phyloP scores from a whole-genome alignment of 2,329 filamentous ascomycete genomes.

The Mariannaea elegans region DNA sequence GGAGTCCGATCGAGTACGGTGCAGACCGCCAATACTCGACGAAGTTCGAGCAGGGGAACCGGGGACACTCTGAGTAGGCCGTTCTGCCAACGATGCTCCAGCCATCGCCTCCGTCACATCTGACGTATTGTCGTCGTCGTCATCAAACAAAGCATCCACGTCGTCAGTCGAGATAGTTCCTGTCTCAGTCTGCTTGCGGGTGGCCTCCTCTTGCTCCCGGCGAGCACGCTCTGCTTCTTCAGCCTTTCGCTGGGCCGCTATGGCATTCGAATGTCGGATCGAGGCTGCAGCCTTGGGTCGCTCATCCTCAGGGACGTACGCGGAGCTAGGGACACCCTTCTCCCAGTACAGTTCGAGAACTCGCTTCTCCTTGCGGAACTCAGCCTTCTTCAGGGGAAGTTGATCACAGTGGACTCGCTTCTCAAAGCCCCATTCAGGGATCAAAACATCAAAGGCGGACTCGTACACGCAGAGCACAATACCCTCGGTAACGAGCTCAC shows the following conservation, averaged over 20 bases:
- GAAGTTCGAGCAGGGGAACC: slow-evolving; percentile 85
- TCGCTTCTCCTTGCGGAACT: slow-evolving; percentile 95
- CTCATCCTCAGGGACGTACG: slow-evolving; percentile 96
- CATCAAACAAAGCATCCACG: slow-evolving; percentile 94
- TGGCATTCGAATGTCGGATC: slow-evolving; percentile 77
- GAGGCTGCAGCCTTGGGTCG: slow-evolving; percentile 83
- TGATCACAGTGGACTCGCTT: slow-evolving; percentile 99
- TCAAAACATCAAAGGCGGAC: slow-evolving; percentile 96
- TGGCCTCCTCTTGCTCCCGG: slow-evolving; percentile 89
- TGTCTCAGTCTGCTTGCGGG: slow-evolving; percentile 93
- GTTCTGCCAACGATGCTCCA: slow-evolving; percentile 87
- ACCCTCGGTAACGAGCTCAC: slow-evolving; percentile 93
- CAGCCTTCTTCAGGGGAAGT: slow-evolving; percentile 97
- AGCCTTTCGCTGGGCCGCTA: slow-evolving; percentile 79
- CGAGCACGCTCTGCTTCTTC: slow-evolving; percentile 83
- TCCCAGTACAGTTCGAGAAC: slow-evolving; percentile 99
- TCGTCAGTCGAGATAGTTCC: slow-evolving; percentile 93
- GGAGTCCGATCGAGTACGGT: slow-evolving; percentile 93
- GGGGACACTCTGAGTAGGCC: slow-evolving; percentile 94
- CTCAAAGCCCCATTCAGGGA: slow-evolving; percentile 98
- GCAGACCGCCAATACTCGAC: slow-evolving; percentile 72
- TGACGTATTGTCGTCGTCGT: slow-evolving; percentile 87
- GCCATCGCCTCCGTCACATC: slow-evolving; percentile 92
- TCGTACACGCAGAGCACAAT: slow-evolving; percentile 98
- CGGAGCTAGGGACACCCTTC: slow-evolving; percentile 96